Evolutionary conservation across 768 basidiomycete genomes (phyloP), one percentile per base, ranked within the genome.

Genomic region (Mycena epipterygia): DNA sequence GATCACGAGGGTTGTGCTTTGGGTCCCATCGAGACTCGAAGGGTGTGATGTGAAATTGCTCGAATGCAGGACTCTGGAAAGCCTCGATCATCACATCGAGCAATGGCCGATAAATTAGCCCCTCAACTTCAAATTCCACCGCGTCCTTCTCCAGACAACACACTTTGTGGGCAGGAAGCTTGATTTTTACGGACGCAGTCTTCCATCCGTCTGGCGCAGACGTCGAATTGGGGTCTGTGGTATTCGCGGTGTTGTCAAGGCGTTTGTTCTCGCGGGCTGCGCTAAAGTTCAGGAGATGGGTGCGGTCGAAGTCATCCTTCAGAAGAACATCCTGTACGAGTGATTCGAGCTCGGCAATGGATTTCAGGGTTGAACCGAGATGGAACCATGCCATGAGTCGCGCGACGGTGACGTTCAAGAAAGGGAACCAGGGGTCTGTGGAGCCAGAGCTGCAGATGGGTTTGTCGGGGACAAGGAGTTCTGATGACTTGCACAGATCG

Each of bases 311-410:
- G 51, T 81, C 79, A 0, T 72, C 49, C 0, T 49, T 44, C 2
- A 77, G 63, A 13, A 82, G 27, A 12, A 80, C 76, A 29, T 77
- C 72, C 13, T 78, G 27, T 17, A 81, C 73, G 1, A 81, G 71
- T 2, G 57, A 19, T 23, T 78, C 58, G 0, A 82, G 53, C 5
- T 81, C 74, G 1, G 59, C 53, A 19, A 73, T 35, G 21, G 79
- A 80, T 59, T 79, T 80, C 8, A 66, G 55, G 21, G 61, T 68
- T 0, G 63, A 39, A 0, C 67, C 69, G 14, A 37, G 41, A 51
- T 77, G 76, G 30, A 74, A 76, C 78, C 76, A 80, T 14, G 60
- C 49, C 71, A 81, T 78, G 0, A 80, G 49, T 0, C 67, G 52
- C 19, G 76, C 79, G 5, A 67, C 37, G 0, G 79, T 70, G n/a